phyloP scores from a whole-genome alignment of 441 rosid species.

The Syzygium malaccense region DNA sequence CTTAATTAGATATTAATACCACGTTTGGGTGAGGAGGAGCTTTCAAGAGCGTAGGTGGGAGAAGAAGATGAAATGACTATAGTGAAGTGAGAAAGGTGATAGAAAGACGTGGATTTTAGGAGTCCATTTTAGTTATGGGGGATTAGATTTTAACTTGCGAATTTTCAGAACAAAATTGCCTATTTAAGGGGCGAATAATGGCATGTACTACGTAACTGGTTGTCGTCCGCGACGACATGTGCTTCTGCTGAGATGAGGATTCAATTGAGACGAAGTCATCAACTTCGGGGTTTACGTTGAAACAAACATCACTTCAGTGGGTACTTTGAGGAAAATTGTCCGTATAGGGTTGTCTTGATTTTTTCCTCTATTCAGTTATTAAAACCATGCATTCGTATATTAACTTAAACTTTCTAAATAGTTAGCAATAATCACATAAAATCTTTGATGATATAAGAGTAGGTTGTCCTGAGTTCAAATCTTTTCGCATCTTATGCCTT shows the following conservation, averaged over 20 bases:
- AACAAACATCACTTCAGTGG: background rate
- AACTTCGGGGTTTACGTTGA: background rate
- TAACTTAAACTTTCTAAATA: background rate
- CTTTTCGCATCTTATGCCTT: background rate
- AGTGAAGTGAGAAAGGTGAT: background rate
- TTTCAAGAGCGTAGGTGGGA: background rate
- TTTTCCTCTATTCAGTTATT: background rate
- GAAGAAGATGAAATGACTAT: background rate
- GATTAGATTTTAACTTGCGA: background rate
- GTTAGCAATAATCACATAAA: rapidly evolving
- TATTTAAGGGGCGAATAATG: background rate
- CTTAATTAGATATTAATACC: background rate
- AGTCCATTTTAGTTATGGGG: background rate
- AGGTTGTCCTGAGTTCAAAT: rapidly evolving
- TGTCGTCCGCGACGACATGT: background rate
- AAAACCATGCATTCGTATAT: background rate
- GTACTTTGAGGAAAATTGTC: background rate
- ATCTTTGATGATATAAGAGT: background rate
- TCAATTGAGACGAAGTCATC: background rate
- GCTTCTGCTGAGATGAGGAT: background rate
- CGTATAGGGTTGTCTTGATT: background rate
- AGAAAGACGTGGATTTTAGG: background rate
- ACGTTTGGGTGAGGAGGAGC: background rate
- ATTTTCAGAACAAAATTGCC: background rate
- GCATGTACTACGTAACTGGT: background rate